Evolutionary conservation across 2,329 filamentous ascomycete species (phyloP).

Genomic region (Aspergillus puulaauensis): DNA sequence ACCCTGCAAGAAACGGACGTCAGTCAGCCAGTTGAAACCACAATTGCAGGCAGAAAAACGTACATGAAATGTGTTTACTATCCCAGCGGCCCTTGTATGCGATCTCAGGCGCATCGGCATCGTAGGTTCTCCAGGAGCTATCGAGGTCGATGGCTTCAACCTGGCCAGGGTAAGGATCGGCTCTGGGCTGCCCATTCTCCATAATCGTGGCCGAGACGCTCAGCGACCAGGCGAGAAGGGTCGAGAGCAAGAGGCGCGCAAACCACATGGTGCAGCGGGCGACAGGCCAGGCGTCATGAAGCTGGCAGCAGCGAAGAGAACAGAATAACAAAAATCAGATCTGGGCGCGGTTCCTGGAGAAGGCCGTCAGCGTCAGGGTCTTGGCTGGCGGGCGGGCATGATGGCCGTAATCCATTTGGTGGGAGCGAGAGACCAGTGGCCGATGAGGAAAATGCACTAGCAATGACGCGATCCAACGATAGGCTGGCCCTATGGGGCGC

Average conservation of each 20-base stretch:
- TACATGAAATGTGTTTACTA: conserved; percentile 57
- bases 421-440: background rate
- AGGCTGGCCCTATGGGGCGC: conserved; percentile 2
- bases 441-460: background rate
- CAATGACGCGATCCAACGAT: conserved; percentile 6
- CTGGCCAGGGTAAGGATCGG: conserved; percentile 41
- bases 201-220: conserved; percentile 38
- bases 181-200: conserved; percentile 44
- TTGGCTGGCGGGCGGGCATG: background rate
- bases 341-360: background rate
- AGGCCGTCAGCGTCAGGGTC: background rate
- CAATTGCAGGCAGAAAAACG: conserved; percentile 4
- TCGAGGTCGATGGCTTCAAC: conserved; percentile 27
- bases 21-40: background rate
- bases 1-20: conserved; percentile 37
- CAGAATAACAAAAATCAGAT: background rate
- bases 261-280: conserved; percentile 3
- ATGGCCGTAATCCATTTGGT: background rate
- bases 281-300: conserved; percentile 1
- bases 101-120: conserved; percentile 53
- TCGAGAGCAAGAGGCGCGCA: background rate
- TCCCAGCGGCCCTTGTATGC: conserved; percentile 66
- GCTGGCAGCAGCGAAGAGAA: background rate
- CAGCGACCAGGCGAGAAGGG: conserved; percentile 7
- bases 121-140: conserved; percentile 49